A percentile compares a stretch with the other conserved stretches of the same genome.
Evolutionary conservation across 331 rosid species (phyloP).

Genomic region (Malus hybrid): DNA sequence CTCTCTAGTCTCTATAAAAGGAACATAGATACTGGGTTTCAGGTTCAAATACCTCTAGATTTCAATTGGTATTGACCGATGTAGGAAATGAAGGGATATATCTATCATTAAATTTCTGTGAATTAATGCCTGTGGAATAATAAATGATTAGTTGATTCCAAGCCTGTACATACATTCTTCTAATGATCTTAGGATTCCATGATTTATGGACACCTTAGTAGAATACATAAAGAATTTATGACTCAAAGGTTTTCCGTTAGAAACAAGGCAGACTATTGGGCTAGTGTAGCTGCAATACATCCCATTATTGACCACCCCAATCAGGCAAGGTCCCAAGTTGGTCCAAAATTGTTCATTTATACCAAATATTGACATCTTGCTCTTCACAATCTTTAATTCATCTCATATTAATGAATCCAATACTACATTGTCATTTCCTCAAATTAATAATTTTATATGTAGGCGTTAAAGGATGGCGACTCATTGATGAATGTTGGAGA

Average conservation of each 20-base stretch:
- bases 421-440: background rate
- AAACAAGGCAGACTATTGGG: background rate
- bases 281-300: background rate
- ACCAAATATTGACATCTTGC: background rate
- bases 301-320: background rate
- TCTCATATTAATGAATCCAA: background rate
- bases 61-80: background rate
- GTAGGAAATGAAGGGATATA: background rate
- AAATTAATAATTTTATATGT: background rate
- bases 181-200: background rate
- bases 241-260: too few species aligned
- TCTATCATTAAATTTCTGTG: background rate
- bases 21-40: background rate
- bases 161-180: background rate
- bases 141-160: background rate
- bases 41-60: background rate
- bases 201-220: background rate
- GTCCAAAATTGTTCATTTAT: background rate
- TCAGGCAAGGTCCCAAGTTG: background rate
- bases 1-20: background rate
- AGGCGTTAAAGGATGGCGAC: constrained; percentile 74
- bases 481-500: constrained; percentile 60
- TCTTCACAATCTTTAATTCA: background rate
- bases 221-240: background rate
- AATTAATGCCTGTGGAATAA: background rate